Evolutionary conservation across 2,329 filamentous ascomycete species (phyloP), one percentile per base, ranked within the genome.

Genomic region (Claviceps spartinae): DNA sequence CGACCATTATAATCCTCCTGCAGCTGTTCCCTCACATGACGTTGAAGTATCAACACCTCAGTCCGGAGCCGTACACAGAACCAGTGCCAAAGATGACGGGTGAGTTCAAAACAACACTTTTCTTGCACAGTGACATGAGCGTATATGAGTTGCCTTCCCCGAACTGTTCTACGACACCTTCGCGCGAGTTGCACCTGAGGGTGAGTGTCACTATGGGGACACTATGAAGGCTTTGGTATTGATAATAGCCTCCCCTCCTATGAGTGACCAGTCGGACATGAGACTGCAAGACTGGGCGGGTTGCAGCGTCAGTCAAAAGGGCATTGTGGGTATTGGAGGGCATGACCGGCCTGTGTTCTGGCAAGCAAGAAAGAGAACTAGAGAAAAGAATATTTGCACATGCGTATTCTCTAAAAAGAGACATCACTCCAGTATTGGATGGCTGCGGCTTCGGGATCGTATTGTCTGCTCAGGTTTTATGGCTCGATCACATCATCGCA

Each of bases 61-160:
- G 3, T 65, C 66, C 38, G 67, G 68, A 52, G 63, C 64, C 26
- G 66, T 69, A 16, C 67, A 69, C 56, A 80, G 77, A 54, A 81
- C 86, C 55, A 85, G 83, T 55, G 86, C 90, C 59, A 72, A 72
- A 61, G 69, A 72, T 62, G 69, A 72, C 53, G 69, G 69, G 69
- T 72, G 63, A 70, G 69, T 71, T 16, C 40, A 9, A 43, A 18
- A 4, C 11, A 18, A 34, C 9, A 16, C 20, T 45, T 49, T 5
- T 52, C 18, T 30, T 20, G 40, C 36, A n/a, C 13, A 24, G 30
- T 46, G 47, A 44, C 26, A 49, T 40, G 20, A 45, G 13, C 20
- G 36, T 46, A 30, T 24, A 34, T 52, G n/a, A 40, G 11, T 22
- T 26, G 34, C 14, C 20, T 45, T 5, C 34, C 42, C 18, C 34